Base-by-base conservation (phyloP, 768 basidiomycete species). In the Agaricus bisporus region DNA sequence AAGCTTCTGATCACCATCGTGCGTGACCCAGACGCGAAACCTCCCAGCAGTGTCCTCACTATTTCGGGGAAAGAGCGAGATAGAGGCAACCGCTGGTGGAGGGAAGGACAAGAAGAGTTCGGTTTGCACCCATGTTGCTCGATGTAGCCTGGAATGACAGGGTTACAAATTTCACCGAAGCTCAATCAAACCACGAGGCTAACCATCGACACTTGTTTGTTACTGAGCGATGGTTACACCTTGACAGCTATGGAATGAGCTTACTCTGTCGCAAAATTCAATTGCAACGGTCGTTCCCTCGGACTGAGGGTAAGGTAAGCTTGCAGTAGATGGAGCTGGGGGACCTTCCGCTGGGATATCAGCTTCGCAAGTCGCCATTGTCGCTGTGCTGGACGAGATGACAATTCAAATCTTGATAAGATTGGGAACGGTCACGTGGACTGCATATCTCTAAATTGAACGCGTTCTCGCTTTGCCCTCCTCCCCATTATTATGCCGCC, bases 41-140 rank as follows among this genome's bases (percentile, higher is more conserved):
- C 93, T 77, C 39, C 95, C 95, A 20, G 84, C 86, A 14, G 93
- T 88, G 54, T 95, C 93, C 15, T 89, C 86, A 17, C 81, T 64
- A 61, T 83, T 88, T 49, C 84, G 73, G 17, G 95, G 93, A 17
- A 89, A 66, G 42, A 95, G 70, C 10, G 83, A 79, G 50, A 95
- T 82, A 42, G 77, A 75, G 43, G 73, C 75, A 51, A 97, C 69
- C 1, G 70, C 64, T 0, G 92, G 92, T 25, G 90, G 81, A 10
- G 92, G 88, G 67, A 98, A 98, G 1, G 95, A 97, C 35, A 95
- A 69, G 60, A 94, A 80, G 14, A 98, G 76, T 61, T 97, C 95
- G 0, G 94, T 97, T 57, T 91, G 88, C n/a, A 85, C 79, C 95
- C 95, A 98, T 10, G 82, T 84, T 29, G 95, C 94, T 61, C 94